A percentile compares a stretch with the other conserved stretches of the same genome.
These are phyloP conservation scores for Penicillium sp. DNA, from an alignment of 2,329 filamentous ascomycete species.

Conservation along the genomic window DNA sequence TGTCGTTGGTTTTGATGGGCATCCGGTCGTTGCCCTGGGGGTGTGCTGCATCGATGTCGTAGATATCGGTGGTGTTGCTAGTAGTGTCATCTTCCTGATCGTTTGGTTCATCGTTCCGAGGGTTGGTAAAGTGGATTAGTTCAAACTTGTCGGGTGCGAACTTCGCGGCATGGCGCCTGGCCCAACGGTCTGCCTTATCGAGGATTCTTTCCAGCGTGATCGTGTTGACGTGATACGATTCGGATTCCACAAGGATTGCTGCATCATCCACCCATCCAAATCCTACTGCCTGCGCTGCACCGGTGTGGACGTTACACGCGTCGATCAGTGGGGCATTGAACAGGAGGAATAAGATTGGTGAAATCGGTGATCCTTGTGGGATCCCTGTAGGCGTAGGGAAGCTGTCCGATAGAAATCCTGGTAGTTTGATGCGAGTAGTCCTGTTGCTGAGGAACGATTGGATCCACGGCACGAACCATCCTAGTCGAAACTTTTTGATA, in stretches of 20 bases:
- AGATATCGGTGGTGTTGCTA: background rate
- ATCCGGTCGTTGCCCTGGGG: conserved; percentile 2
- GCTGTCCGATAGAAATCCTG: background rate
- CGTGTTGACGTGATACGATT: conserved; percentile 4
- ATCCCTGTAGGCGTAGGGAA: background rate
- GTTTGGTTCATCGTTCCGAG: background rate
- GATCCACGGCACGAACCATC: background rate
- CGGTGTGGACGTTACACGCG: too few relatives aligned
- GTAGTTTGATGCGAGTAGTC: conserved; percentile 4
- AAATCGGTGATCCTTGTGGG: background rate
- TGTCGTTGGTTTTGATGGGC: background rate
- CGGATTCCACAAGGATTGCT: background rate
- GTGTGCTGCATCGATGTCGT: background rate
- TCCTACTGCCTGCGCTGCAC: too few relatives aligned
- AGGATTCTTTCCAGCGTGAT: background rate
- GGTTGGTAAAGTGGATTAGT: conserved; percentile 15
- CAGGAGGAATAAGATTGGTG: conserved; percentile 12
- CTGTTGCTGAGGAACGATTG: background rate
- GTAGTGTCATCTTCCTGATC: too few relatives aligned
- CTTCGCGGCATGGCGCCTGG: conserved; percentile 4
- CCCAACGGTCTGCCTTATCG: background rate
- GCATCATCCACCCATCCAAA: conserved; percentile 12
- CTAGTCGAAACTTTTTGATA: background rate
- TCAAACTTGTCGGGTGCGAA: conserved; percentile 18
- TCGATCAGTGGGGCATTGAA: conserved; percentile 6